Evolutionary conservation across 192 early-diverging fungal genomes (phyloP), one percentile per base, ranked within the genome.

Genomic region (Umbelopsis sp.): DNA sequence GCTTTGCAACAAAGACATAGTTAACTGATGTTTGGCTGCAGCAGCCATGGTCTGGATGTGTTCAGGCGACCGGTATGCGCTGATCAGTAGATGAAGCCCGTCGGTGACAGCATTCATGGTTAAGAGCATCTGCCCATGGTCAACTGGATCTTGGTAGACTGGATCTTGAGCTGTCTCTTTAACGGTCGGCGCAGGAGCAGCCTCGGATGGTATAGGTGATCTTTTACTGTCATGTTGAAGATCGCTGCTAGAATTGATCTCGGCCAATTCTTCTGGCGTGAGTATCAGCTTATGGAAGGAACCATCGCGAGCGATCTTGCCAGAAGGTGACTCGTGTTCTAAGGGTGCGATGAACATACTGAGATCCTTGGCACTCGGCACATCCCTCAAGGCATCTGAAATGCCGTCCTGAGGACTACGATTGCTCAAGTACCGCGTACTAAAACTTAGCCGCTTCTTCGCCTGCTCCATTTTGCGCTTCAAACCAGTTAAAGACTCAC

Each of bases 371-470:
- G 23, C 18, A 10, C 23, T 68, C 15, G 27, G 11, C 18, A 25
- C 47, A 49, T 49, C 47, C 27, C 27, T 49, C 23, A 68, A 30
- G 30, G 4, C 8, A 18, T 49, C 47, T 3, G 9, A 27, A 2
- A 16, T 12, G 25, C 23, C 25, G 21, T 22, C 15, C 33, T 49
- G 21, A 18, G 21, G 23, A 33, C 27, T 33, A 27, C 20, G 23
- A 20, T 68, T 68, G 21, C 47, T 33, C 23, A 68, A 46, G 33
- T 68, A 68, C 2, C 66, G 66, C 0, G 66, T 49, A 3, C 46
- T 68, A n/a, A 49, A 49, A 68, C 66, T 68, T 13, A 49, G 66
- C n/a, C 66, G 46, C 48, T 68, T 68, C 30, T 33, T 68, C 0
- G 66, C 45, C 21, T 49, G 45, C 15, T 68, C 66, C 66, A 68